Evolutionary conservation across 768 basidiomycete genomes (phyloP), one percentile per base, ranked within the genome.

Genomic region (Pleurotus platypus): DNA sequence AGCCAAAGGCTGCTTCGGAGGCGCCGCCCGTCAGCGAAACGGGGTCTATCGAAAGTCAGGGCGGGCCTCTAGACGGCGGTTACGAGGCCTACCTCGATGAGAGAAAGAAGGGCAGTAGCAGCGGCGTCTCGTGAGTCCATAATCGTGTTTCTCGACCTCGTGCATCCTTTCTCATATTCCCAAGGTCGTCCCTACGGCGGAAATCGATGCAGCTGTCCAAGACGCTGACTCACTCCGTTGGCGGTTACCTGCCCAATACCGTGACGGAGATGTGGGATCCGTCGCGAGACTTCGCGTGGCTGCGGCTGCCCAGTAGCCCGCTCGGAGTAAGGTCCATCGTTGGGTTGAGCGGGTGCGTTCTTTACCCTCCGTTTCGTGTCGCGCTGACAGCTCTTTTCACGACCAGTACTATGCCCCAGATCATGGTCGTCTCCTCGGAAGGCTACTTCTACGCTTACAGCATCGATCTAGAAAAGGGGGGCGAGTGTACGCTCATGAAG

Each of bases 221-320:
- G 65, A 81, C 78, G 46, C 68, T 94, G 43, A 87, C 90, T 0
- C 78, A 86, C 16, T 87, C 89, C 3, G 78, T 93, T 15, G 91
- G 93, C 12, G 87, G 87, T 0, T 93, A 93, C 65, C 78, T 94
- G 0, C 95, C 96, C 0, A 90, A 87, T 61, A 87, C 92, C 1
- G 70, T 98, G 46, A 92, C 94, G n/a, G 96, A 97, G 68, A 85
- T 98, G 74, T 99, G 95, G 94, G 97, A 98, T 64, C 97, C 97
- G 0, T 81, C 92, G 37, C 78, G 96, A 5, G 96, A 97, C 67
- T 98, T 98, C 67, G 97, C 96, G 1, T 95, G 82, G 68, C 73
- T 96, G 57, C 85, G 91, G 65, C 70, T 99, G 22, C 93, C 94
- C 50, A 80, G 85, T 5, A 73, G 82, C 59, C 49, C 49, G 15